Conservation (phyloP, 768 basidiomycete genomes). For the Leccinum aurantiacum region DNA sequence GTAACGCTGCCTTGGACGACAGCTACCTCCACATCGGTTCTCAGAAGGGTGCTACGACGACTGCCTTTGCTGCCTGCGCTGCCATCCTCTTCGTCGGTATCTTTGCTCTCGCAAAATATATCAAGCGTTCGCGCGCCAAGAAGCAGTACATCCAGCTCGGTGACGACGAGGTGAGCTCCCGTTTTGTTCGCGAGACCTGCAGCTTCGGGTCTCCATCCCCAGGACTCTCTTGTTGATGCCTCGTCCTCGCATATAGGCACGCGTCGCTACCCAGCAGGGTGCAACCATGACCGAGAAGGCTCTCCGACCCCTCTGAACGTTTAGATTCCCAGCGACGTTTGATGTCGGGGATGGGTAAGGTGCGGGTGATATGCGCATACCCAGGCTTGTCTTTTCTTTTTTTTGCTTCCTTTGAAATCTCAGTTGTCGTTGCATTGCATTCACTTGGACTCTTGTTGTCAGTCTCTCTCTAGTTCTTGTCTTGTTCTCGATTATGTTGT, state of each 20-base stretch:
- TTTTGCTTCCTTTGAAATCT: slow-evolving; percentile 4
- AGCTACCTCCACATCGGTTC: slow-evolving; percentile 34
- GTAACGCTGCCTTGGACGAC: slow-evolving; percentile 34
- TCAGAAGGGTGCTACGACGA: slow-evolving; percentile 32
- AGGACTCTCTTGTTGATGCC: neutral
- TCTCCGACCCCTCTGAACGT: slow-evolving; percentile 25
- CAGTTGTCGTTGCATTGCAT: slow-evolving; percentile 20
- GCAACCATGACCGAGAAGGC: slow-evolving; percentile 33
- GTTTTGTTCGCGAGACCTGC: slow-evolving; percentile 1
- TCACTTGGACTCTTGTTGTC: slow-evolving; percentile 18
- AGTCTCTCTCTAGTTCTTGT: neutral
- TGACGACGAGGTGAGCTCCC: slow-evolving; percentile 37
- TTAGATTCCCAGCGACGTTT: neutral
- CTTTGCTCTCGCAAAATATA: slow-evolving; percentile 35
- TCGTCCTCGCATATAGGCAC: slow-evolving; percentile 13
- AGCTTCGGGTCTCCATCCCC: slow-evolving; percentile 13
- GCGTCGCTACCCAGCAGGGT: slow-evolving; percentile 14
- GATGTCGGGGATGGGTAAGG: neutral
- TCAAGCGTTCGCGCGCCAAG: slow-evolving; percentile 36
- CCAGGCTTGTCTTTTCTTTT: slow-evolving; percentile 4
- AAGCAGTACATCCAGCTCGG: slow-evolving; percentile 36
- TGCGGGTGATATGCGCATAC: slow-evolving; percentile 1
- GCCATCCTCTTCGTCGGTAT: slow-evolving; percentile 37
- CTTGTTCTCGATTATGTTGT: slow-evolving; percentile 10
- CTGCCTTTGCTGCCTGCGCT: slow-evolving; percentile 35